phyloP scores from a whole-genome alignment of 495 filamentous ascomycete species.

The Aspergillus panamensis region DNA sequence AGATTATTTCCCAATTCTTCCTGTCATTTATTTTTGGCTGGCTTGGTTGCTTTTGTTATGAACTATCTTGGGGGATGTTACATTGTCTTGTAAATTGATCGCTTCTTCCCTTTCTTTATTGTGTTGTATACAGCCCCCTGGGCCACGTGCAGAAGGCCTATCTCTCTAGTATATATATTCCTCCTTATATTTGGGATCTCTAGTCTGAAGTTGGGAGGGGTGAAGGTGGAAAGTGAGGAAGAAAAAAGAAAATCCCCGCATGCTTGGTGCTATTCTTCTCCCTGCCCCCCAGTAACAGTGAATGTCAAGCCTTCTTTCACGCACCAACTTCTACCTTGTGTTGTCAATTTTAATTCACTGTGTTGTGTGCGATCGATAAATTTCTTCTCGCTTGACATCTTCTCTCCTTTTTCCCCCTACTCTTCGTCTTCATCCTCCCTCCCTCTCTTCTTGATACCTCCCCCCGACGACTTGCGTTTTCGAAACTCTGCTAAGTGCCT shows the following conservation, averaged over 20 bases:
- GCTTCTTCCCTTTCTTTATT: constrained; percentile 4
- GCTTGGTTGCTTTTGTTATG: constrained; percentile 10
- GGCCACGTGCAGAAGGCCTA: not conserved
- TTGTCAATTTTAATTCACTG: constrained; percentile 13
- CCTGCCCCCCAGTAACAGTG: constrained; percentile 16
- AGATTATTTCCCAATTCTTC: constrained; percentile 8
- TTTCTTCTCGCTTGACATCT: constrained; percentile 13
- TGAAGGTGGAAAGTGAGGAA: not conserved
- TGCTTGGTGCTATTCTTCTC: constrained; percentile 10
- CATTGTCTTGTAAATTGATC: constrained; percentile 16
- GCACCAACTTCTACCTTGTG: constrained; percentile 5
- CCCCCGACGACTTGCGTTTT: no score
- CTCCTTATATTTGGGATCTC: not conserved
- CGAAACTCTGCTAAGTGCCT: not conserved
- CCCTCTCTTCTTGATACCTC: constrained; percentile 10
- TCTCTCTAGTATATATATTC: constrained; percentile 9
- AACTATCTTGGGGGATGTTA: constrained; percentile 5
- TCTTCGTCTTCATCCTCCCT: constrained; percentile 4
- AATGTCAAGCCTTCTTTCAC: constrained; percentile 19
- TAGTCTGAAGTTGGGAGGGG: not conserved
- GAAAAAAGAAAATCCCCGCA: constrained; percentile 8
- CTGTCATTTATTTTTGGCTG: constrained; percentile 7
- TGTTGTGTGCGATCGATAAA: constrained; percentile 3
- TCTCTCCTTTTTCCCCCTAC: constrained; percentile 12
- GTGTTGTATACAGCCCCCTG: constrained; percentile 8